Evolutionary conservation across 495 filamentous ascomycete species (phyloP).

Genomic region (Pseudoneurospora amorphoporcata): DNA sequence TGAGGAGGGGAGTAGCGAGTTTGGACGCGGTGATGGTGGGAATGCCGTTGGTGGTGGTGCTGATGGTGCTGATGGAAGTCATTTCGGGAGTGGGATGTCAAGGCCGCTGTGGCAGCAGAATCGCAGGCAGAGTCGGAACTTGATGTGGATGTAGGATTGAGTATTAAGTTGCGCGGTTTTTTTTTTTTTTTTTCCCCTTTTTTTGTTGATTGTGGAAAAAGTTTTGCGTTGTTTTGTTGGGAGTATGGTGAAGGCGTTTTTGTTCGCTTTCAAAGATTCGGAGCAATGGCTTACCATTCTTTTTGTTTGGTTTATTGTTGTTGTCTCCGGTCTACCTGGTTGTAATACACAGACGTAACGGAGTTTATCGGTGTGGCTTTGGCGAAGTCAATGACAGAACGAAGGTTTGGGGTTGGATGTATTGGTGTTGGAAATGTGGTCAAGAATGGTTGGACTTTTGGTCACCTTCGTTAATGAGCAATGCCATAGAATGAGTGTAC

Average conservation of each 20-base stretch:
- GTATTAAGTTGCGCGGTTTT: neutral
- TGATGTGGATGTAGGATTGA: conserved; percentile 34
- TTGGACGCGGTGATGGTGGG: neutral
- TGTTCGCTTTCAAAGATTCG: neutral
- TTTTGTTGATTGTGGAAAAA: neutral
- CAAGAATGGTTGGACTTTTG: neutral
- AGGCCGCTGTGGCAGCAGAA: conserved; percentile 41
- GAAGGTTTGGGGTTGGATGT: neutral
- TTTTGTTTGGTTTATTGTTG: neutral
- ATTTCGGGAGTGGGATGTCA: neutral
- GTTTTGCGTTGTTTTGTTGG: neutral
- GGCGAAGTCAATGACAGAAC: neutral
- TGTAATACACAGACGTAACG: neutral
- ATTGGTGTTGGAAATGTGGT: neutral
- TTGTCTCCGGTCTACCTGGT: neutral
- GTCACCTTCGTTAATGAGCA: neutral
- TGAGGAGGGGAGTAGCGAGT: conserved; percentile 17
- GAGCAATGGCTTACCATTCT: neutral
- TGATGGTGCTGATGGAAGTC: neutral
- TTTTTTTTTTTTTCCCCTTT: neutral
- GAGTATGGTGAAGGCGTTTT: neutral
- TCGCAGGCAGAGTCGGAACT: conserved; percentile 33
- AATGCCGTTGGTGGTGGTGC: conserved; percentile 4
- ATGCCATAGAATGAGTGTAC: neutral
- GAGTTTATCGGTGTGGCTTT: neutral